These are phyloP conservation scores for Agrostemma githago DNA, from an alignment of 148 eudicot genomes.

Conservation along the genomic window DNA sequence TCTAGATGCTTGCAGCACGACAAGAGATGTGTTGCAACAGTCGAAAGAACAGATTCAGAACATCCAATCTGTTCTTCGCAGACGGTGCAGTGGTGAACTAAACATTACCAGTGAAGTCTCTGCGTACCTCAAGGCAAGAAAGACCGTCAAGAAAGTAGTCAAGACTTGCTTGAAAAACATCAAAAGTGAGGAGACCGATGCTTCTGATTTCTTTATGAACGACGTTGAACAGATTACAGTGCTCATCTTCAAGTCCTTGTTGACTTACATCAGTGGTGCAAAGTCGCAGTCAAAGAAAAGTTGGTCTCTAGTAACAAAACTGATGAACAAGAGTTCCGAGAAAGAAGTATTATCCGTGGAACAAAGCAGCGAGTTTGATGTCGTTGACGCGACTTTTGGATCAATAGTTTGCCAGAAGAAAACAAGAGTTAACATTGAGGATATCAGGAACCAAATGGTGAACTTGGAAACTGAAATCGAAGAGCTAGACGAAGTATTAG, in stretches of 20 bases:
- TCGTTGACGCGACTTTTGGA: slow-evolving; percentile 15
- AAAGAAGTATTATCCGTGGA: background rate
- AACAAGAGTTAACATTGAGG: background rate
- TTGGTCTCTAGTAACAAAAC: background rate
- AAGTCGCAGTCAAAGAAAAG: slow-evolving; percentile 5
- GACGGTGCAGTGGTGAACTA: slow-evolving; percentile 25
- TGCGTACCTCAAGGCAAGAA: slow-evolving; percentile 18
- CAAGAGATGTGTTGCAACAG: background rate
- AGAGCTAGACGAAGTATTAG: slow-evolving; percentile 37
- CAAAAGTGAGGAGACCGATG: background rate
- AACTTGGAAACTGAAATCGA: slow-evolving; percentile 28
- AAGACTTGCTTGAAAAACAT: slow-evolving; percentile 21
- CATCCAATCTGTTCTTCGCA: slow-evolving; percentile 27
- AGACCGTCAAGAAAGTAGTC: slow-evolving; percentile 22
- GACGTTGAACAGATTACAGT: slow-evolving; percentile 20
- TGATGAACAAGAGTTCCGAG: background rate
- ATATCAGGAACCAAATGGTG: slow-evolving; percentile 13
- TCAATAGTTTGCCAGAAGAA: slow-evolving; percentile 11
- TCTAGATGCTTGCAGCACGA: too few species aligned
- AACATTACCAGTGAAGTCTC: slow-evolving; percentile 1
- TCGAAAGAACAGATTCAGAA: slow-evolving; percentile 24
- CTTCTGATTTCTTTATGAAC: slow-evolving; percentile 3
- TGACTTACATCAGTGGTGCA: slow-evolving; percentile 12
- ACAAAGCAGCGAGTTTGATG: slow-evolving; percentile 9
- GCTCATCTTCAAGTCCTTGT: slow-evolving; percentile 14